phyloP scores from a whole-genome alignment of 2,329 filamentous ascomycete species.

The Sarocladium oryzae region DNA sequence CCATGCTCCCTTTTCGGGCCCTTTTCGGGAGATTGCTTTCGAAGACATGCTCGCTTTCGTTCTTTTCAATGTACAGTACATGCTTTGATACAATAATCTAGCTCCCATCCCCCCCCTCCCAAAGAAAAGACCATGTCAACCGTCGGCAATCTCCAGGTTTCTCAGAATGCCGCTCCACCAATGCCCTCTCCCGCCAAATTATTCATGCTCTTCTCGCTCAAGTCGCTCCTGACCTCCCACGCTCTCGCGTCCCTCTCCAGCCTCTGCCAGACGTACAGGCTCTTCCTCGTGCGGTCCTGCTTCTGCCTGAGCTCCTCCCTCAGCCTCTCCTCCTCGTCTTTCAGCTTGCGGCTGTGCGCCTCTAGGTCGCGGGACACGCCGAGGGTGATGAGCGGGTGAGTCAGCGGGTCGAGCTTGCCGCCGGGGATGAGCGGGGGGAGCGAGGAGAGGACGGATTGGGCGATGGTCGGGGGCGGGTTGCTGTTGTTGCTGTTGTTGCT shows the following conservation, averaged over 20 bases:
- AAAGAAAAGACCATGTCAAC: no score
- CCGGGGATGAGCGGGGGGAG: conserved; percentile 47
- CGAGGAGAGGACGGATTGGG: conserved; percentile 44
- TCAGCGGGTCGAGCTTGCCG: conserved; percentile 45
- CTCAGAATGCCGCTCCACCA: conserved; percentile 47
- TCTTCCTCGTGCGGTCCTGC: conserved; percentile 49
- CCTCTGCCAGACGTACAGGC: conserved; percentile 46
- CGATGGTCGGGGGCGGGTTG: conserved; percentile 35
- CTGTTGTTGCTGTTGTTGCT: no score
- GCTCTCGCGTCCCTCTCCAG: conserved; percentile 47
- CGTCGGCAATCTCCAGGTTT: no score
- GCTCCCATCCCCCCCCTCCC: no score
- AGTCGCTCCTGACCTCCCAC: conserved; percentile 48
- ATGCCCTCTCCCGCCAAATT: conserved; percentile 50
- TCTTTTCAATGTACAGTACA: background rate
- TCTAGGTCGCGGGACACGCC: conserved; percentile 49
- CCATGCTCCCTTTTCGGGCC: no score
- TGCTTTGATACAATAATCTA: no score
- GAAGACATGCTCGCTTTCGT: background rate
- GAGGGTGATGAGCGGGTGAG: conserved; percentile 32
- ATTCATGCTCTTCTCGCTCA: conserved; percentile 51
- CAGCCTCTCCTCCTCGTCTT: conserved; percentile 52
- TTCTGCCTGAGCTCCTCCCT: conserved; percentile 46
- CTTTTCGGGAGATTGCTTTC: no score
- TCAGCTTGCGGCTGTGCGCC: conserved; percentile 45